Evolutionary conservation across 352 stramenopile genomes (phyloP).

Genomic region (Phytophthora melonis): DNA sequence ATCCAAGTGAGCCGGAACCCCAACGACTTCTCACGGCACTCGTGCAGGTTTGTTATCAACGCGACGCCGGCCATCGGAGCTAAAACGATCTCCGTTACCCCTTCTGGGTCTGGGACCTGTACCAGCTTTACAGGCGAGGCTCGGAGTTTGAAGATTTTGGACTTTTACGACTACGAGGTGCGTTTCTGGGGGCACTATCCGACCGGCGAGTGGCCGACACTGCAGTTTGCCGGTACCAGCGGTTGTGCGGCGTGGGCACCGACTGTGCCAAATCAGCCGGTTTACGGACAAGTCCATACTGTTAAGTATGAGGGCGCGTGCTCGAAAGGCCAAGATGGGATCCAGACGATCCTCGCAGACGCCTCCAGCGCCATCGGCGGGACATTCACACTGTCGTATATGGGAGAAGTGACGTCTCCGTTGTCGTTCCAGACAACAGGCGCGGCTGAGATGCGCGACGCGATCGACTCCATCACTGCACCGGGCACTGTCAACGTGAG

Average conservation of each 20-base stretch:
- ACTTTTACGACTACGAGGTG: constrained; percentile 80
- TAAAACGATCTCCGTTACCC: constrained; percentile 46
- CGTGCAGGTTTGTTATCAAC: constrained; percentile 63
- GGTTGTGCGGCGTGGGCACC: constrained; percentile 49
- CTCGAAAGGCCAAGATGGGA: constrained; percentile 50
- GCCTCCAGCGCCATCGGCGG: constrained; percentile 86
- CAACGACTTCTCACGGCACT: constrained; percentile 71
- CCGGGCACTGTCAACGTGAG: constrained; percentile 88
- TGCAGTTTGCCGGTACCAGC: constrained; percentile 46
- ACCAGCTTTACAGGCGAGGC: constrained; percentile 53
- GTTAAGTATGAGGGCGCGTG: constrained; percentile 78
- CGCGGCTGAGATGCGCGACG: constrained; percentile 81
- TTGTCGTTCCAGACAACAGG: constrained; percentile 84
- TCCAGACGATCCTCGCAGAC: constrained; percentile 80
- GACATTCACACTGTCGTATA: constrained; percentile 92
- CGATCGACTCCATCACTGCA: constrained; percentile 89
- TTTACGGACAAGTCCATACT: constrained; percentile 70
- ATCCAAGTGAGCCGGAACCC: constrained; percentile 81
- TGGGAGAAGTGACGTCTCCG: constrained; percentile 72
- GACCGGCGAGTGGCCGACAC: constrained; percentile 74
- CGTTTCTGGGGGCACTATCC: constrained; percentile 75
- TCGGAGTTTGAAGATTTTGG: constrained; percentile 64
- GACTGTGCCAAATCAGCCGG: constrained; percentile 39
- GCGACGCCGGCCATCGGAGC: constrained; percentile 4
- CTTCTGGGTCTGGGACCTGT: constrained; percentile 33